A percentile compares a stretch with the other conserved stretches of the same genome.
Conservation (phyloP, 2,329 filamentous ascomycete species). For the Lecanicillium sp. region DNA sequence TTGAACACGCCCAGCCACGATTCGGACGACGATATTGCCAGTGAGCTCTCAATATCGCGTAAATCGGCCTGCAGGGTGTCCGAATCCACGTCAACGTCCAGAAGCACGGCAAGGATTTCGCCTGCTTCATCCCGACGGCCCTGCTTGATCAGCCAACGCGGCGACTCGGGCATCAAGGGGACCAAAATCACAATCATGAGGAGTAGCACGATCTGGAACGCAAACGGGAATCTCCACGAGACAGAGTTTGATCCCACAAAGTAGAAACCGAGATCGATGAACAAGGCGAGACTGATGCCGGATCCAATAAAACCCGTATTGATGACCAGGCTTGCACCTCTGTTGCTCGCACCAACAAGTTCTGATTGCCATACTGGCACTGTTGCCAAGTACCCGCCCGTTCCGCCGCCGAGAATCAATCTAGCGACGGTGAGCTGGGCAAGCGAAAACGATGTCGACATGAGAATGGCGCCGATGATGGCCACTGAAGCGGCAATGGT, state of each 20-base stretch:
- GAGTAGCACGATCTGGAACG: constrained; percentile 33
- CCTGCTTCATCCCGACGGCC: constrained; percentile 26
- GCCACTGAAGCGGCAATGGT: constrained; percentile 44
- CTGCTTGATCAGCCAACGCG: constrained; percentile 25
- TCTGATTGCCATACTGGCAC: constrained; percentile 47
- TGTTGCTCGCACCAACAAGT: constrained; percentile 36
- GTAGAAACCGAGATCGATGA: constrained; percentile 35
- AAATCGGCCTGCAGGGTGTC: constrained; percentile 1
- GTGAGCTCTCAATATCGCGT: constrained; percentile 5
- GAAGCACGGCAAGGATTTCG: constrained; percentile 38
- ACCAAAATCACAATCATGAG: constrained; percentile 32
- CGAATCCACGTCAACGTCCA: background rate
- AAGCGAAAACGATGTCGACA: constrained; percentile 37
- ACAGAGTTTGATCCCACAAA: constrained; percentile 3
- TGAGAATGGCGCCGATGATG: constrained; percentile 43
- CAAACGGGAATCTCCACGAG: constrained; percentile 43
- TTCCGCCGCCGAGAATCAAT: constrained; percentile 42
- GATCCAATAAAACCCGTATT: constrained; percentile 42
- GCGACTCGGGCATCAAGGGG: constrained; percentile 31
- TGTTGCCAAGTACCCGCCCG: constrained; percentile 44
- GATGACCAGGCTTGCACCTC: constrained; percentile 36
- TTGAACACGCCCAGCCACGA: constrained; percentile 5
- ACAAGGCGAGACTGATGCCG: constrained; percentile 30
- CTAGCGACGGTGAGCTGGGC: constrained; percentile 30
- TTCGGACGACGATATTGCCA: constrained; percentile 2